A percentile compares a stretch with the other conserved stretches of the same genome.
Evolutionary conservation across 257 asterid genomes (phyloP).

Genomic region (Cruciata laevipes): DNA sequence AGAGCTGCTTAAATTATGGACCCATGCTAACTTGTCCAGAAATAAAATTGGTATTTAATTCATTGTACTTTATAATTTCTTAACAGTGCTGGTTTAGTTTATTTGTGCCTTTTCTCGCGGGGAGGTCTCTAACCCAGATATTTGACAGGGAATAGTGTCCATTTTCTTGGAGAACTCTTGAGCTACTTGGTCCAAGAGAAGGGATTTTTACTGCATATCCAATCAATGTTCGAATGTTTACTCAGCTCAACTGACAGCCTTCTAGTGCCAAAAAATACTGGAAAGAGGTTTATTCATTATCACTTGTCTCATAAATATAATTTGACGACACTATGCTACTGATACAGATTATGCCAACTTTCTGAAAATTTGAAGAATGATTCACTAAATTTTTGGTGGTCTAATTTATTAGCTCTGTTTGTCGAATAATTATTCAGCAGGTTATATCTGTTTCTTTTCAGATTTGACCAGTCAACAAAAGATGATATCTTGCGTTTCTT

Average conservation of each 20-base stretch:
- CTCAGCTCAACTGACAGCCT: conserved; percentile 54
- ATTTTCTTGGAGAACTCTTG: conserved; percentile 69
- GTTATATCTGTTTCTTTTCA: conserved; percentile 24
- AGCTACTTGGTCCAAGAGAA: conserved; percentile 57
- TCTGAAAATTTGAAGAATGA: neutral
- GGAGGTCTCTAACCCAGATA: conserved; percentile 18
- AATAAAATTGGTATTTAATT: conserved; percentile 40
- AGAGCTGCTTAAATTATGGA: conserved; percentile 41
- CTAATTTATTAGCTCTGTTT: neutral
- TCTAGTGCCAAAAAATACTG: conserved; percentile 47
- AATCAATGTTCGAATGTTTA: conserved; percentile 55
- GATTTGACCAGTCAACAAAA: conserved; percentile 61
- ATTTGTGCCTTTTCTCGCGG: neutral
- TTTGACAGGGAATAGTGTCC: conserved; percentile 48
- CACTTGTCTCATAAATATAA: neutral
- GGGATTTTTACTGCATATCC: conserved; percentile 66
- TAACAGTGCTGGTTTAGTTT: neutral
- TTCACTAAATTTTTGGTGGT: neutral
- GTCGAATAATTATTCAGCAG: neutral
- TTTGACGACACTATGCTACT: neutral
- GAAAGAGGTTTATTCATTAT: conserved; percentile 41
- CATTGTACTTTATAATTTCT: neutral
- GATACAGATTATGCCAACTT: neutral
- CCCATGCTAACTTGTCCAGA: conserved; percentile 28
- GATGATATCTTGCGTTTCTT: conserved; percentile 50